A percentile compares a stretch with the other conserved stretches of the same genome.
Conservation (phyloP, 2,329 filamentous ascomycete species). For the Beauveria caledonica region DNA sequence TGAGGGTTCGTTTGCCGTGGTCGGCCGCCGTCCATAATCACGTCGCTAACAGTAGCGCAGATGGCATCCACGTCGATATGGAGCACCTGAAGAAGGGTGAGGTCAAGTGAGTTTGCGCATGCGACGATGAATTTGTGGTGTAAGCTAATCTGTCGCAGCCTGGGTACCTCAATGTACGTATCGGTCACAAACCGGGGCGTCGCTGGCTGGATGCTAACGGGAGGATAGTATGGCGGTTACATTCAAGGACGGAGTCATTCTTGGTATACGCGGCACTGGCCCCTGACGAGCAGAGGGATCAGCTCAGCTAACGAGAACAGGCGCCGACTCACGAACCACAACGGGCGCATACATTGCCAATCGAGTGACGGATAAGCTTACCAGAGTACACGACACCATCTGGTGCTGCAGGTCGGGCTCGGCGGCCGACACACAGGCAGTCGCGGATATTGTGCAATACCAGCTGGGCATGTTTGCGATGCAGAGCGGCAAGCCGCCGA, state of each 20-base stretch:
- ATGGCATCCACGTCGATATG: slow-evolving; percentile 99
- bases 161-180: slow-evolving; percentile 92
- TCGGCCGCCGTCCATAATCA: slow-evolving; percentile 14
- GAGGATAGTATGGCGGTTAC: slow-evolving; percentile 85
- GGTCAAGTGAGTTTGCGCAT: slow-evolving; percentile 69
- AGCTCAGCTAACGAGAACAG: slow-evolving; percentile 29
- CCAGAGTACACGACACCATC: slow-evolving; percentile 95
- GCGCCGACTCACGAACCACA: slow-evolving; percentile 93
- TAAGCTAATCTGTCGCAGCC: slow-evolving; percentile 44
- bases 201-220: slow-evolving; percentile 20
- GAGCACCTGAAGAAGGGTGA: slow-evolving; percentile 97
- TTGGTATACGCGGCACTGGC: slow-evolving; percentile 45
- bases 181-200: slow-evolving; percentile 11
- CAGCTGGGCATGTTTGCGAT: slow-evolving; percentile 89
- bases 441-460: slow-evolving; percentile 96
- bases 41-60: slow-evolving; percentile 38
- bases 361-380: slow-evolving; percentile 98
- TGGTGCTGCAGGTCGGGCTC: slow-evolving; percentile 99
- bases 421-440: slow-evolving; percentile 93
- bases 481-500: slow-evolving; percentile 80
- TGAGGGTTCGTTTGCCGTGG: slow-evolving; percentile 43
- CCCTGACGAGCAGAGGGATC: background rate
- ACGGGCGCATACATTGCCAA: slow-evolving; percentile 98
- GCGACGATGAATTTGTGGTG: background rate
- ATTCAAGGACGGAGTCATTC: slow-evolving; percentile 96